Conservation (phyloP, 208 protist species). For the Strigomonas culicis region DNA sequence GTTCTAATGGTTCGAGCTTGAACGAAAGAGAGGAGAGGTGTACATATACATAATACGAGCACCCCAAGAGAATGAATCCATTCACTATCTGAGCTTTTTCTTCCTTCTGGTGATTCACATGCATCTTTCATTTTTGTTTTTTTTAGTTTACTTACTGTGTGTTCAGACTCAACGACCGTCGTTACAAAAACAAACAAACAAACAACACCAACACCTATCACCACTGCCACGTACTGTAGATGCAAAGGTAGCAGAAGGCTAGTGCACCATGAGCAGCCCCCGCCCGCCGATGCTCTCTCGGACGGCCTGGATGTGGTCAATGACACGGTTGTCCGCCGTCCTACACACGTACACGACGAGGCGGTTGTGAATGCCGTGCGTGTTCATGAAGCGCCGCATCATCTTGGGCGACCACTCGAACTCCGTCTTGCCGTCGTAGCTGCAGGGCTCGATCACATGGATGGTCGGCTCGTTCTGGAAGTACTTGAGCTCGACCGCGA, state of each 20-base stretch:
- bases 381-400: conserved; percentile 84
- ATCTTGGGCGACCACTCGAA: conserved; percentile 93
- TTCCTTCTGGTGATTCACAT: too few species aligned
- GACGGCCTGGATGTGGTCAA: conserved; percentile 89
- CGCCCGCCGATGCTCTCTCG: conserved; percentile 82
- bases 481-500: conserved; percentile 91
- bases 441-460: conserved; percentile 85
- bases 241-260: conserved; percentile 10
- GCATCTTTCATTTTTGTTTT: conserved; percentile 14
- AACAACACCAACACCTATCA: background rate
- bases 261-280: conserved; percentile 88
- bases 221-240: background rate
- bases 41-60: background rate
- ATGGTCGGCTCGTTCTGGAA: conserved; percentile 87
- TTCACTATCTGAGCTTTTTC: too few species aligned
- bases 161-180: too few species aligned
- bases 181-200: conserved; percentile 1
- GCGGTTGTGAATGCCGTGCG: conserved; percentile 86
- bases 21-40: background rate
- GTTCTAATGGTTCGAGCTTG: too few species aligned
- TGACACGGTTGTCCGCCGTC: conserved; percentile 83
- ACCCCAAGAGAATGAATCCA: background rate
- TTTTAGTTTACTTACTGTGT: conserved; percentile 6
- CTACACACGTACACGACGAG: conserved; percentile 81
- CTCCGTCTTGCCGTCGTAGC: conserved; percentile 83